Base-by-base conservation (phyloP, 1,139 yeast genomes). In the Pneumocystis wakefieldiae region DNA sequence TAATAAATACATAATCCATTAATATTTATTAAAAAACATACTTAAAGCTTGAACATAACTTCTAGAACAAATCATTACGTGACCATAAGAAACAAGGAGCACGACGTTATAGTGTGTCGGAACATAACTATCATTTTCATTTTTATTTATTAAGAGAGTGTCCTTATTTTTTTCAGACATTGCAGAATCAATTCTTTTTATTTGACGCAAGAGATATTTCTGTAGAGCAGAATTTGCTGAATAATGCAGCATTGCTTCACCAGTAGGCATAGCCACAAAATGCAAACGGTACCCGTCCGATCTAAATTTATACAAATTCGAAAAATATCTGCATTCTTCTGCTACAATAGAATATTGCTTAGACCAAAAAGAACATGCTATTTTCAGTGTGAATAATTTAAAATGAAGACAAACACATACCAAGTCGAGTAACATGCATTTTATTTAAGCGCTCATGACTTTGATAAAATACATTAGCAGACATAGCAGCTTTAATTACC, bases 161-260 rank as follows among this genome's bases (percentile, higher is more conserved):
- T 97, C 97, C 1, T 82, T 76, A 28, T 90, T 83, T 17, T 78
- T 79, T 4, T 78, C 77, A 39, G 77, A 74, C 41, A 82, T 78
- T 19, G 85, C 72, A 1, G 92, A 81, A 71, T 92, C 98, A 72
- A 83, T 85, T 0, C 96, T 94, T 71, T 91, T 92, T 68, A 91
- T 77, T 70, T 91, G 97, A 67, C 98, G 83, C 66, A 92, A 76
- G 68, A 91, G 84, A 72, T 84, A 92, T 73, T 92, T 92, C 70
- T 91, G 97, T 70, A 89, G 92, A 66, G 87, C 87, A 58, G 88
- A 83, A 62, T 86, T 84, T 61, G 88, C 83, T 71, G 85, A 85
- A 6, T 80, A 76, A 53, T 81, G 85, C 72, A 81, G 77, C 15
- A 84, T 80, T 15, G 77, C 77, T 10, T 77, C 74, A 1, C 91